These are phyloP conservation scores for Lagenidium giganteum DNA, from an alignment of 352 stramenopile species.

Conservation along the genomic window DNA sequence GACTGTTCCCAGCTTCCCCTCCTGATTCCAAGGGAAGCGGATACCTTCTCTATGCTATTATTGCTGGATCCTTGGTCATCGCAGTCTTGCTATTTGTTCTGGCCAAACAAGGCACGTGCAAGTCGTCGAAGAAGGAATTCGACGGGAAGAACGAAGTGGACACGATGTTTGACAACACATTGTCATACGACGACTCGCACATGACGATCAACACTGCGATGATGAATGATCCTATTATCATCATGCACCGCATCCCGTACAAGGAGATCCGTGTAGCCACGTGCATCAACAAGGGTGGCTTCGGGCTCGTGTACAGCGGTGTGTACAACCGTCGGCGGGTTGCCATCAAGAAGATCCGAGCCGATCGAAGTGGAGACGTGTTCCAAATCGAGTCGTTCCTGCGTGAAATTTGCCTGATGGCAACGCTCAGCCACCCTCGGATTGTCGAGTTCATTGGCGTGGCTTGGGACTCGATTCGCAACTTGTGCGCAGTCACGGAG, in stretches of 20 bases:
- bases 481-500: conserved; percentile 57
- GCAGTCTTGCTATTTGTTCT: conserved; percentile 46
- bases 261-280: conserved; percentile 52
- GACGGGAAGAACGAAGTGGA: conserved; percentile 34
- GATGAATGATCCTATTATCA: conserved; percentile 59
- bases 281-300: conserved; percentile 58
- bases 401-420: conserved; percentile 63
- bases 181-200: conserved; percentile 56
- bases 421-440: conserved; percentile 45
- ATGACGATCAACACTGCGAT: conserved; percentile 44
- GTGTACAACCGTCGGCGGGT: conserved; percentile 54
- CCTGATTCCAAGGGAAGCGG: conserved; percentile 32
- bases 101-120: too few species aligned
- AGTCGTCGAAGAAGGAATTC: too few species aligned
- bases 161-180: conserved; percentile 42
- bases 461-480: conserved; percentile 50
- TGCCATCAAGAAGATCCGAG: conserved; percentile 61
- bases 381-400: conserved; percentile 58
- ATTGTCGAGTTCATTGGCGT: conserved; percentile 71
- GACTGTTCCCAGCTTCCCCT: too few species aligned
- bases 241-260: conserved; percentile 54
- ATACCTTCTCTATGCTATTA: conserved; percentile 36
- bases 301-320: conserved; percentile 57
- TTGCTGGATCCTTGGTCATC: conserved; percentile 33
- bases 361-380: conserved; percentile 39